These are phyloP conservation scores for Lentinula novae-zelandiae DNA, from an alignment of 1,284 basidiomycete genomes.

Conservation along the genomic window DNA sequence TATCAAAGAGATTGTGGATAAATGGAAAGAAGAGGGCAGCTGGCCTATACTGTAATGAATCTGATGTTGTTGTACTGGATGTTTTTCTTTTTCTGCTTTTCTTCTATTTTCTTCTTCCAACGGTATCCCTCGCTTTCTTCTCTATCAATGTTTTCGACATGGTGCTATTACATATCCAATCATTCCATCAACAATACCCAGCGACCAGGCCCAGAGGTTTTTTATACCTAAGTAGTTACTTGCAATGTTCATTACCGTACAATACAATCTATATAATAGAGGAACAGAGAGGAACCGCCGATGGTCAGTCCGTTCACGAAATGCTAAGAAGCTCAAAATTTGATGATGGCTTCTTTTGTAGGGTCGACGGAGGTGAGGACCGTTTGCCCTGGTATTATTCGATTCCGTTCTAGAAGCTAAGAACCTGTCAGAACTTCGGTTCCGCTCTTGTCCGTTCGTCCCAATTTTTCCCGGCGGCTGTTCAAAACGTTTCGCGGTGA, in stretches of 20 bases:
- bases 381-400: too few species aligned
- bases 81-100: neutral
- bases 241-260: neutral
- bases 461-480: too few species aligned
- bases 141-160: slow-evolving; percentile 8
- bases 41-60: slow-evolving; percentile 51
- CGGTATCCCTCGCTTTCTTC: neutral
- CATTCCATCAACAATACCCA: neutral
- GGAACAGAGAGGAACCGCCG: neutral
- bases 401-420: too few species aligned
- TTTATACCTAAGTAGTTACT: slow-evolving; percentile 11
- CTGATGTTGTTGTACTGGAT: neutral
- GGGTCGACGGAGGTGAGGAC: too few species aligned
- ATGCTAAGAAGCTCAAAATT: too few species aligned
- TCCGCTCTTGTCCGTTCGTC: too few species aligned
- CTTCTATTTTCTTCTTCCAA: neutral
- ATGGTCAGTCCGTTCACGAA: neutral
- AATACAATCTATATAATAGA: neutral
- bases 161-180: slow-evolving; percentile 1
- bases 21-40: slow-evolving; percentile 71
- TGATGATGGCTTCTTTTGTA: too few species aligned
- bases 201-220: neutral
- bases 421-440: too few species aligned
- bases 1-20: slow-evolving; percentile 71
- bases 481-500: too few species aligned